A percentile compares a stretch with the other conserved stretches of the same genome.
phyloP scores from a whole-genome alignment of 2,329 filamentous ascomycete genomes.

The Talaromyces pinophilus region DNA sequence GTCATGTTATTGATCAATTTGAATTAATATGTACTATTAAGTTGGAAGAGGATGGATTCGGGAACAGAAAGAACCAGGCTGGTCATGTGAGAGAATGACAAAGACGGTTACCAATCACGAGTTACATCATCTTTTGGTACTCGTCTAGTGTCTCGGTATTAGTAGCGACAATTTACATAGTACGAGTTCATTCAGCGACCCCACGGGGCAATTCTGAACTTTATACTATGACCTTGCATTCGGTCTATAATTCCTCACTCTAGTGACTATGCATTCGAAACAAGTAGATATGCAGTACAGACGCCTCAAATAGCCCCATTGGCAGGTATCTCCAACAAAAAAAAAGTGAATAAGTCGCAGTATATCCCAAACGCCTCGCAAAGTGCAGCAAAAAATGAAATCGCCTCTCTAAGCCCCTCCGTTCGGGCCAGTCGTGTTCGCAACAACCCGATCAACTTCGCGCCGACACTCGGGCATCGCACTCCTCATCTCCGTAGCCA shows the following conservation, averaged over 20 bases:
- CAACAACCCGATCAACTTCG: slow-evolving; percentile 56
- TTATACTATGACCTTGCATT: not conserved
- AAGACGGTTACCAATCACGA: not conserved
- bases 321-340: not conserved
- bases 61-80: not conserved
- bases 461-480: slow-evolving; percentile 59
- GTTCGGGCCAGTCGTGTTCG: slow-evolving; percentile 32
- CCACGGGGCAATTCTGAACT: slow-evolving; percentile 2
- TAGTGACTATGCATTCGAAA: not conserved
- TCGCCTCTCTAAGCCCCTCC: not conserved
- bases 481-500: slow-evolving; percentile 59
- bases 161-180: too few species aligned
- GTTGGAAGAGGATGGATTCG: not conserved
- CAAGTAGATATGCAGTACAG: not conserved
- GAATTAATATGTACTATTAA: not conserved
- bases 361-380: slow-evolving; percentile 9
- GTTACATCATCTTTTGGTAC: not conserved
- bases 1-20: not conserved
- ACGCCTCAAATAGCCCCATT: not conserved
- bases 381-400: not conserved
- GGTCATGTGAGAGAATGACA: slow-evolving; percentile 5
- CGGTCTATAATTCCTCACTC: not conserved
- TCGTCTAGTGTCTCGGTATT: not conserved
- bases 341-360: too few species aligned
- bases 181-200: not conserved